Evolutionary conservation across 176 grass and related monocot genomes (phyloP), one percentile per base, ranked within the genome.

Genomic region (Tuctoria greenei): DNA sequence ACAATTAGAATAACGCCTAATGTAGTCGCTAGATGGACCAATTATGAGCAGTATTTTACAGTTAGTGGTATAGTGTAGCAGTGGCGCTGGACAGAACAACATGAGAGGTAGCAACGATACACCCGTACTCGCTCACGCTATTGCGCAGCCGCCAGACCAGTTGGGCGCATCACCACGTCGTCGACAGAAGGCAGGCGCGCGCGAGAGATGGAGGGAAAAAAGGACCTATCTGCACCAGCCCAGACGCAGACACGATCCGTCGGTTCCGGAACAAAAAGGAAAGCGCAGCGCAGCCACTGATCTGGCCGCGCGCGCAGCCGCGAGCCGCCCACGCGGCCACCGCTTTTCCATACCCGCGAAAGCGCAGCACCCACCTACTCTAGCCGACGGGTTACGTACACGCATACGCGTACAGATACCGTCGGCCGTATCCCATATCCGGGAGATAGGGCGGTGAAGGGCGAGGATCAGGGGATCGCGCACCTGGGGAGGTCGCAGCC

Each of bases 401-500:
- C 35, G 37, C 14, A 51, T 69, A 79, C 43, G 51, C 11, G 41
- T 28, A 16, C 44, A 27, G 6, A 25, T 26, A 14, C 6, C 55
- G 41, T 61, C 50, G 23, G 45, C 15, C 1, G 39, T 23, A 38
- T 39, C n/a, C n/a, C n/a, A 7, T 43, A 11, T 43, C 41, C 41
- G 7, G 41, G n/a, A n/a, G n/a, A n/a, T n/a, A n/a, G n/a, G n/a
- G n/a, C n/a, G n/a, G n/a, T n/a, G 31, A 31, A 31, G 38, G 4
- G 0, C 8, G 39, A 27, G 11, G 34, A 75, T 37, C 15, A 8
- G 13, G 46, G 2, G 18, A 1, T 49, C 17, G 46, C 85, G 43
- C 16, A 96, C 93, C 87, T 91, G 15, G 93, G 93, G 31, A 96
- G 90, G 70, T 74, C 64, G 80, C 93, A 96, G 12, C 66, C 87